These are phyloP conservation scores for Raddia distichophylla DNA, from an alignment of 176 grass and related monocot genomes.

Conservation along the genomic window DNA sequence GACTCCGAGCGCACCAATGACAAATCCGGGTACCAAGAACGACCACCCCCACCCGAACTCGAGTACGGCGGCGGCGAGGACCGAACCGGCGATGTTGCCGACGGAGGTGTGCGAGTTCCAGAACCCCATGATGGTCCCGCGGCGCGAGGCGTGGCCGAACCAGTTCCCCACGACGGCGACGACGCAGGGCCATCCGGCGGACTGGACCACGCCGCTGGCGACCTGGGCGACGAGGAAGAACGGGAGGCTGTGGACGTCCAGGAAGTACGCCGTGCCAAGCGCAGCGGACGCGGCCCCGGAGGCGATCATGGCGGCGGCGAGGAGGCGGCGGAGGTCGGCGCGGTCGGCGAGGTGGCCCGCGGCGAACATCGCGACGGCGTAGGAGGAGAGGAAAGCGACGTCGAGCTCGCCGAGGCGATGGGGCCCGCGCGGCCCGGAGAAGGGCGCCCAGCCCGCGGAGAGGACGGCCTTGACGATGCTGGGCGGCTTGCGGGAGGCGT, in stretches of 20 bases:
- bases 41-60: conserved; percentile 96
- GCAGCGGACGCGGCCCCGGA: conserved; percentile 63
- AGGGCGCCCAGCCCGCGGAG: conserved; percentile 63
- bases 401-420: conserved; percentile 92
- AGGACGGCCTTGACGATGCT: conserved; percentile 95
- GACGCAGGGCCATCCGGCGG: conserved; percentile 91
- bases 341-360: conserved; percentile 89
- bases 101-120: conserved; percentile 93
- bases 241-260: conserved; percentile 53
- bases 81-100: conserved; percentile 82
- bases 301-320: conserved; percentile 71
- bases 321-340: conserved; percentile 77
- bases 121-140: conserved; percentile 85
- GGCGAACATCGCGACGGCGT: conserved; percentile 75
- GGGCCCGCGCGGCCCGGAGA: conserved; percentile 63
- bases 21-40: conserved; percentile 61
- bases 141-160: conserved; percentile 68
- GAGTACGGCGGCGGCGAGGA: conserved; percentile 80
- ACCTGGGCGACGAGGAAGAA: conserved; percentile 76
- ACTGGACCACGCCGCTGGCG: conserved; percentile 77
- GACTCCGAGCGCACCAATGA: conserved; percentile 52
- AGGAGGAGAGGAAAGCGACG: conserved; percentile 82
- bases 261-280: conserved; percentile 79
- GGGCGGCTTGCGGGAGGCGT: conserved; percentile 95
- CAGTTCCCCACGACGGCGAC: conserved; percentile 91